Conservation (phyloP, 2,329 filamentous ascomycete genomes). For the Alternaria infectoria region DNA sequence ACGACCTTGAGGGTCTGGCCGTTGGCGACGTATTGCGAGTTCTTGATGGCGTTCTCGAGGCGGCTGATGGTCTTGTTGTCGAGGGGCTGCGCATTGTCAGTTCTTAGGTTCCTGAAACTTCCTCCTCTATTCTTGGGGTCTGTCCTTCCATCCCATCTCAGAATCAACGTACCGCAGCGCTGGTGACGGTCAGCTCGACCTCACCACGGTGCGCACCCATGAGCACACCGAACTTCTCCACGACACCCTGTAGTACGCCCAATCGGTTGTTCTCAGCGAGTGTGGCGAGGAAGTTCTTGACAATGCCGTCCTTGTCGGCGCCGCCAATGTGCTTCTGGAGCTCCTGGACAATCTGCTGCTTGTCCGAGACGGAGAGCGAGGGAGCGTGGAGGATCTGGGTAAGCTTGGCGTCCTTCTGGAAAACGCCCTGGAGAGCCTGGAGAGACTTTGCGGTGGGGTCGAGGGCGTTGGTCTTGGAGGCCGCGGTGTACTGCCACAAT, state of each 20-base stretch:
- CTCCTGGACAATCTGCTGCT: constrained; percentile 84
- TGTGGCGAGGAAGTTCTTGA: constrained; percentile 92
- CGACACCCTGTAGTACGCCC: constrained; percentile 78
- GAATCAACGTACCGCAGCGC: constrained; percentile 73
- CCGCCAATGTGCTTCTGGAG: constrained; percentile 80
- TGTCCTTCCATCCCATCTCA: not conserved
- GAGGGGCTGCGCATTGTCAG: constrained; percentile 66
- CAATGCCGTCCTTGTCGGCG: constrained; percentile 73
- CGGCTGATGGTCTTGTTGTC: constrained; percentile 85
- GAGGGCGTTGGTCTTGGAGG: constrained; percentile 83
- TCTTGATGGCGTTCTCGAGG: constrained; percentile 85
- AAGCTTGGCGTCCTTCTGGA: constrained; percentile 86
- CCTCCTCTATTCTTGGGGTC: too few species aligned
- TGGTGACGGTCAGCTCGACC: constrained; percentile 90
- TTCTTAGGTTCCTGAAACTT: not conserved
- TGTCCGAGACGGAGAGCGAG: constrained; percentile 79
- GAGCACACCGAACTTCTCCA: constrained; percentile 83
- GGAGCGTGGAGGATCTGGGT: constrained; percentile 76
- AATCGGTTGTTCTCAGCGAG: constrained; percentile 97
- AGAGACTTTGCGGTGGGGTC: constrained; percentile 86
- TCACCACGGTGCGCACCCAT: constrained; percentile 91
- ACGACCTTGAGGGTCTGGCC: constrained; percentile 99
- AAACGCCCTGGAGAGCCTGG: constrained; percentile 70
- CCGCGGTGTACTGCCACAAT: constrained; percentile 82
- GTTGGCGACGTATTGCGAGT: constrained; percentile 84